phyloP scores from a whole-genome alignment of 306 rosid genomes.

The Aeschynomene evenia region DNA sequence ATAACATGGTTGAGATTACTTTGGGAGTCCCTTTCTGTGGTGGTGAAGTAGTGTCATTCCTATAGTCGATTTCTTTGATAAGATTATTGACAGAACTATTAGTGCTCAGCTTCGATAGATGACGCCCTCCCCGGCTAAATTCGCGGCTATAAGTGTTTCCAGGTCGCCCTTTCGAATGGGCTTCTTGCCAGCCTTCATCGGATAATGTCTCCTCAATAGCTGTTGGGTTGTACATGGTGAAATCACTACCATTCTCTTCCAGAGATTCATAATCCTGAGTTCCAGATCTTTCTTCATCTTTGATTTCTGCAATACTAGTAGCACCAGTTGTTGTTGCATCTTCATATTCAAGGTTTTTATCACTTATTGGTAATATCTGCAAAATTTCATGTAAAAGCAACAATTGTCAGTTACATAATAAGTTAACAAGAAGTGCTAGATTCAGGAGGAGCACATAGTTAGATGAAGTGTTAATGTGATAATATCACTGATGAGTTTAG shows the following conservation, averaged over 20 bases:
- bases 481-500: background rate
- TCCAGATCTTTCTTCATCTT: slow-evolving; percentile 34
- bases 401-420: slow-evolving; percentile 11
- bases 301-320: slow-evolving; percentile 23
- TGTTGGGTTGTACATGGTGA: slow-evolving; percentile 33
- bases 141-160: slow-evolving; percentile 53
- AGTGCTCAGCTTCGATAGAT: slow-evolving; percentile 51
- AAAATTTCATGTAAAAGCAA: slow-evolving; percentile 31
- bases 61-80: slow-evolving; percentile 44
- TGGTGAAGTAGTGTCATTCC: slow-evolving; percentile 46
- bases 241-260: slow-evolving; percentile 43
- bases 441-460: background rate
- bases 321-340: slow-evolving; percentile 31
- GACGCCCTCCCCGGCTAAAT: slow-evolving; percentile 51
- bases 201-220: slow-evolving; percentile 58
- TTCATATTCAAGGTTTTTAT: slow-evolving; percentile 36
- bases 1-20: slow-evolving; percentile 29
- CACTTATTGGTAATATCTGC: slow-evolving; percentile 57
- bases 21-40: slow-evolving; percentile 45
- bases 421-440: background rate
- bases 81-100: slow-evolving; percentile 39
- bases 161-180: slow-evolving; percentile 73
- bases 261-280: slow-evolving; percentile 34
- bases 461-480: background rate
- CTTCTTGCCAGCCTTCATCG: slow-evolving; percentile 98